Evolutionary conservation across 164 flowering plant genomes (phyloP).

Genomic region (Vitis labrusca): DNA sequence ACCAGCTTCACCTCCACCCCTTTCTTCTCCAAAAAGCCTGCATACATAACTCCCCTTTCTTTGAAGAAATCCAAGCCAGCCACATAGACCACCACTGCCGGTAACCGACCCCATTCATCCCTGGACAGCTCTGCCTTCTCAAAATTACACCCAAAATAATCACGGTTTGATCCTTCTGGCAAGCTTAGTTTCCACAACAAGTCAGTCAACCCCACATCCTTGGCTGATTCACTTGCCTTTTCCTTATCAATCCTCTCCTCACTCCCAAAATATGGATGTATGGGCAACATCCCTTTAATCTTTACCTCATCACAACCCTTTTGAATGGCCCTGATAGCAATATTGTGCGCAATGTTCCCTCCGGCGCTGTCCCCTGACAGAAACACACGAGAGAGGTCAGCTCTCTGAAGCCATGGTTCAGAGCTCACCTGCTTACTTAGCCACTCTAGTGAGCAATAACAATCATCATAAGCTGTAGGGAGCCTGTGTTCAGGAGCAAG

Average conservation of each 20-base stretch:
- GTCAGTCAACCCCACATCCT: conserved; percentile 47
- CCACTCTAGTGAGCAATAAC: conserved; percentile 64
- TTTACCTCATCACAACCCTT: background rate
- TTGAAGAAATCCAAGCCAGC: conserved; percentile 73
- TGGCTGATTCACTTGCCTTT: conserved; percentile 24
- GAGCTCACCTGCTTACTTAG: conserved; percentile 17
- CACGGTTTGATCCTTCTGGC: conserved; percentile 58
- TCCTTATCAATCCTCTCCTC: conserved; percentile 53
- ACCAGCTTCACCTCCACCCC: conserved; percentile 53
- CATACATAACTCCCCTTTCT: conserved; percentile 71
- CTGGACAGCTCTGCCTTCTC: conserved; percentile 33
- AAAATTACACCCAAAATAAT: conserved; percentile 60
- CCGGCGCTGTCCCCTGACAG: conserved; percentile 91
- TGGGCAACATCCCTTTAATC: conserved; percentile 42
- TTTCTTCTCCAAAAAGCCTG: conserved; percentile 49
- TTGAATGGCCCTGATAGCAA: conserved; percentile 34
- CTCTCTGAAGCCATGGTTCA: conserved; percentile 56
- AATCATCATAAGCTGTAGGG: conserved; percentile 68
- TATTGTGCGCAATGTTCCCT: conserved; percentile 72
- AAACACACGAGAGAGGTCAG: conserved; percentile 65
- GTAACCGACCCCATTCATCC: conserved; percentile 49
- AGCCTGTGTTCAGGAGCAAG: conserved; percentile 79
- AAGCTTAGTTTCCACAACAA: conserved; percentile 74
- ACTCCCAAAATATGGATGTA: conserved; percentile 76
- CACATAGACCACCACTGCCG: conserved; percentile 53